Conservation (phyloP, 345 rosid genomes). For the Arabidopsis thaliana region TAIR10.1 NC_003076.8:19763501-19764000, state of each 20-base stretch:
- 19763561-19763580: not conserved
- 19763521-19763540: constrained; percentile 83
- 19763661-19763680: constrained; percentile 1
- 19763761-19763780: constrained; percentile 65
- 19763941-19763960: constrained; percentile 82
- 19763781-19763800: constrained; percentile 74
- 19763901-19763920: constrained; percentile 72
- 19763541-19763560: constrained; percentile 93
- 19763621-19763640: not conserved
- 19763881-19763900: constrained; percentile 74
- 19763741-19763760: not conserved
- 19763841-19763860: constrained; percentile 94
- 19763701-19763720: not conserved
- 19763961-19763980: constrained; percentile 69
- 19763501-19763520: constrained; percentile 89
- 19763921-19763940: constrained; percentile 80
- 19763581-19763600: not conserved
- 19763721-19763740: not conserved
- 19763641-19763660: not conserved
- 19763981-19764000: constrained; percentile 69
- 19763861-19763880: constrained; percentile 82
- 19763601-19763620: not conserved
- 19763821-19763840: constrained; percentile 74
- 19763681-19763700: not conserved
- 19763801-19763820: constrained; percentile 81